These are phyloP conservation scores for Pseudocercospora vitis DNA, from an alignment of 2,329 filamentous ascomycete genomes.

Conservation along the genomic window DNA sequence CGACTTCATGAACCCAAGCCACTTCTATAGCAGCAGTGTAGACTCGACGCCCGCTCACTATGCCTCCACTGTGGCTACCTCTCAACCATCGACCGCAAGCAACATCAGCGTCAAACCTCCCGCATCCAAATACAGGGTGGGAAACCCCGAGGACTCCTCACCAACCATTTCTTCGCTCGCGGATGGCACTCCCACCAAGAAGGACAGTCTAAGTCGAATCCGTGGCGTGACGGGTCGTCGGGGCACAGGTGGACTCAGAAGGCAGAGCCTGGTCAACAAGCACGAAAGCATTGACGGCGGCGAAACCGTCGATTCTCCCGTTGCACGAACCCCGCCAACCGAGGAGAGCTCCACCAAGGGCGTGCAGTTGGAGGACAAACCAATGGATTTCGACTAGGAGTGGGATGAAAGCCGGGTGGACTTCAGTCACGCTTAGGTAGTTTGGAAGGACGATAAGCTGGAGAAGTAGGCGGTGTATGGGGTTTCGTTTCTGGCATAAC, in stretches of 20 bases:
- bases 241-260: conserved; percentile 44
- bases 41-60: conserved; percentile 26
- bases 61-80: conserved; percentile 1
- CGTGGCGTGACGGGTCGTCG: conserved; percentile 29
- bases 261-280: conserved; percentile 38
- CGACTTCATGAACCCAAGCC: conserved; percentile 29
- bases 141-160: conserved; percentile 22
- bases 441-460: not conserved
- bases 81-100: conserved; percentile 12
- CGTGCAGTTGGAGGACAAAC: conserved; percentile 70
- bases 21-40: conserved; percentile 32
- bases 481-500: not conserved
- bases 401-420: conserved; percentile 25
- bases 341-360: conserved; percentile 50
- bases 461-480: not conserved
- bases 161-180: conserved; percentile 14
- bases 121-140: conserved; percentile 18
- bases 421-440: not conserved
- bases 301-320: conserved; percentile 22
- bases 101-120: conserved; percentile 19
- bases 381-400: conserved; percentile 68
- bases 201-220: conserved; percentile 22
- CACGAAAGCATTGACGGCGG: conserved; percentile 27
- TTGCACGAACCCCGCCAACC: conserved; percentile 19
- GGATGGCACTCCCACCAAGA: conserved; percentile 27